These are phyloP conservation scores for Lunularia cruciata DNA, from an alignment of 225 moss, liverwort and hornwort genomes.

Conservation along the genomic window DNA sequence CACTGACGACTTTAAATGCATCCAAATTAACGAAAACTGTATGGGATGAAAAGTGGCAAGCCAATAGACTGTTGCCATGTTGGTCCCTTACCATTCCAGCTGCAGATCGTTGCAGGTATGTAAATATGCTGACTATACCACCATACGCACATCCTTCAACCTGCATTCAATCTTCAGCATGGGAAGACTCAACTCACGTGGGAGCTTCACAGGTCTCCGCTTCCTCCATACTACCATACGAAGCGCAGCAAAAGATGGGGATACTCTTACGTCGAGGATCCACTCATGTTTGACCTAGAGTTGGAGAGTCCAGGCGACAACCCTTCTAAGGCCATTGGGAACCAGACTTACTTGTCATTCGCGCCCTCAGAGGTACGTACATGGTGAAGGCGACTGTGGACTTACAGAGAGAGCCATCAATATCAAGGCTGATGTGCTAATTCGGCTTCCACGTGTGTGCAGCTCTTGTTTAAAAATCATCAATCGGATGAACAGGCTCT, in stretches of 20 bases:
- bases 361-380: slow-evolving; percentile 58
- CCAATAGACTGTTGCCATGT: slow-evolving; percentile 58
- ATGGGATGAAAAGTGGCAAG: slow-evolving; percentile 59
- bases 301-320: slow-evolving; percentile 41
- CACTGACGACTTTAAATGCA: slow-evolving; percentile 58
- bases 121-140: too few species aligned
- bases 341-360: slow-evolving; percentile 65
- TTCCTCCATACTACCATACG: slow-evolving; percentile 33
- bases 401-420: too few species aligned
- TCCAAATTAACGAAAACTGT: slow-evolving; percentile 42
- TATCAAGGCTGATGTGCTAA: too few species aligned
- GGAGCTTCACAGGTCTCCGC: slow-evolving; percentile 57
- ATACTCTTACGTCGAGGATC: slow-evolving; percentile 56
- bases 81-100: slow-evolving; percentile 60
- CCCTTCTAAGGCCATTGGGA: slow-evolving; percentile 40
- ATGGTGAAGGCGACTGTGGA: too few species aligned
- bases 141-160: too few species aligned
- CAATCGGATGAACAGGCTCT: slow-evolving; percentile 72
- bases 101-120: slow-evolving; percentile 45
- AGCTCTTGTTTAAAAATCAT: slow-evolving; percentile 57
- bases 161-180: too few species aligned
- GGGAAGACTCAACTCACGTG: too few species aligned
- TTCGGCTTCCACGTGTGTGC: too few species aligned
- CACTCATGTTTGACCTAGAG: slow-evolving; percentile 44
- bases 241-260: slow-evolving; percentile 47